Percentiles rank a stretch among this genome's conserved stretches.
Evolutionary conservation across 352 stramenopile genomes (phyloP).

Genomic region (Globisporangium canariense): DNA sequence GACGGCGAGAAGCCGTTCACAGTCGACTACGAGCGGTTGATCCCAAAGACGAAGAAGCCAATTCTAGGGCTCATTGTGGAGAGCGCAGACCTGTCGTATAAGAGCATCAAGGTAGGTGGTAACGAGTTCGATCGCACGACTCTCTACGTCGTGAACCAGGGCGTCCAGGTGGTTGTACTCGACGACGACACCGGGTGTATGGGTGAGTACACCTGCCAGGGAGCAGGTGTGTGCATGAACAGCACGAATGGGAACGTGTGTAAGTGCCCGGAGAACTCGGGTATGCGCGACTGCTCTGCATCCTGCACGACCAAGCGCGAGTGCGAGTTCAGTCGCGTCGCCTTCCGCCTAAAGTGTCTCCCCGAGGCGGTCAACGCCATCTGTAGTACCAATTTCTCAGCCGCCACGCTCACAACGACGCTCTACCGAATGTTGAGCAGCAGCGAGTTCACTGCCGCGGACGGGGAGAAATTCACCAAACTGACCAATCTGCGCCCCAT

Average conservation of each 20-base stretch:
- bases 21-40: slow-evolving; percentile 39
- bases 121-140: slow-evolving; percentile 36
- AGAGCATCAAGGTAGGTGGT: slow-evolving; percentile 36
- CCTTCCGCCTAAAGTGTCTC: slow-evolving; percentile 37
- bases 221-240: slow-evolving; percentile 35
- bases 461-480: slow-evolving; percentile 34
- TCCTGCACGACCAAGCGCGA: slow-evolving; percentile 36
- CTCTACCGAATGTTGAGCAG: slow-evolving; percentile 55
- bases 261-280: slow-evolving; percentile 43
- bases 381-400: slow-evolving; percentile 37
- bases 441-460: slow-evolving; percentile 29
- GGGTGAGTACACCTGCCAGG: slow-evolving; percentile 54
- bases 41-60: slow-evolving; percentile 52
- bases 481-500: slow-evolving; percentile 29
- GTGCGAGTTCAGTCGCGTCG: slow-evolving; percentile 50
- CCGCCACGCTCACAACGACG: slow-evolving; percentile 35
- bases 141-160: slow-evolving; percentile 36
- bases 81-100: slow-evolving; percentile 41
- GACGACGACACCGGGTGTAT: slow-evolving; percentile 70
- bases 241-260: slow-evolving; percentile 32
- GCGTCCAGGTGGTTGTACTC: slow-evolving; percentile 39
- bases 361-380: slow-evolving; percentile 20
- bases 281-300: slow-evolving; percentile 53
- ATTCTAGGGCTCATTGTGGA: slow-evolving; percentile 36
- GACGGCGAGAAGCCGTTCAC: slow-evolving; percentile 54